Percentiles rank a stretch among this genome's conserved stretches.
These are phyloP conservation scores for Scleroderma bovista DNA, from an alignment of 768 basidiomycete genomes.

Conservation along the genomic window DNA sequence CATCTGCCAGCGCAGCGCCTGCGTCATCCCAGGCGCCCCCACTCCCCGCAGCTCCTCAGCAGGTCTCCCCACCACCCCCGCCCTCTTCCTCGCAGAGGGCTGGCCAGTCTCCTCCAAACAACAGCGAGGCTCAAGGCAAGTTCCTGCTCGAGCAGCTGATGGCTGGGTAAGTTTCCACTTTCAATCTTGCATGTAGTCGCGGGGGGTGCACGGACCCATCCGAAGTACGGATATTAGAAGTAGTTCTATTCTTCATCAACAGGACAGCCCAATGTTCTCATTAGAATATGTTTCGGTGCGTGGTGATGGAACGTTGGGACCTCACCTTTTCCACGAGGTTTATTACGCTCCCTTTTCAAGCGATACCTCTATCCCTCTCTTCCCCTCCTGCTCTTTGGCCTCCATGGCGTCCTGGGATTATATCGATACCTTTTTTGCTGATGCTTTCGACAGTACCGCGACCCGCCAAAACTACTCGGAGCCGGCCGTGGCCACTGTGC, in stretches of 20 bases:
- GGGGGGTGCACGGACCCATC: conserved; percentile 4
- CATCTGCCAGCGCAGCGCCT: conserved; percentile 37
- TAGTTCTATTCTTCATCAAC: neutral
- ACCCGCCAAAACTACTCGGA: conserved; percentile 50
- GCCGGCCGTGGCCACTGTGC: conserved; percentile 34
- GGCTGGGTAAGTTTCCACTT: conserved; percentile 55
- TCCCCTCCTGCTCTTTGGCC: conserved; percentile 12
- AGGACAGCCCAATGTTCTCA: neutral
- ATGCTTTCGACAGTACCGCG: conserved; percentile 33
- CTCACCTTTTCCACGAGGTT: conserved; percentile 27
- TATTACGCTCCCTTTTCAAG: conserved; percentile 17
- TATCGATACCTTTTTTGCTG: conserved; percentile 26
- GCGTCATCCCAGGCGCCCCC: conserved; percentile 11
- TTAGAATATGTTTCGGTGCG: conserved; percentile 1
- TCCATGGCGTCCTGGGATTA: conserved; percentile 31
- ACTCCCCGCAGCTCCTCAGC: conserved; percentile 38
- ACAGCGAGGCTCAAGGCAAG: conserved; percentile 64
- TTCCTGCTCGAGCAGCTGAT: conserved; percentile 75
- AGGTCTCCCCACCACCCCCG: conserved; percentile 67
- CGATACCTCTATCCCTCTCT: conserved; percentile 10
- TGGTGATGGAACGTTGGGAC: conserved; percentile 6
- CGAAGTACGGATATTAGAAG: neutral
- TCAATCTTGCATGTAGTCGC: neutral
- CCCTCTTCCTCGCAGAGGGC: conserved; percentile 55
- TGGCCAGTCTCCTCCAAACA: conserved; percentile 48